Evolutionary conservation across 2,329 filamentous ascomycete genomes (phyloP).

Genomic region (Lecanosticta acicola): DNA sequence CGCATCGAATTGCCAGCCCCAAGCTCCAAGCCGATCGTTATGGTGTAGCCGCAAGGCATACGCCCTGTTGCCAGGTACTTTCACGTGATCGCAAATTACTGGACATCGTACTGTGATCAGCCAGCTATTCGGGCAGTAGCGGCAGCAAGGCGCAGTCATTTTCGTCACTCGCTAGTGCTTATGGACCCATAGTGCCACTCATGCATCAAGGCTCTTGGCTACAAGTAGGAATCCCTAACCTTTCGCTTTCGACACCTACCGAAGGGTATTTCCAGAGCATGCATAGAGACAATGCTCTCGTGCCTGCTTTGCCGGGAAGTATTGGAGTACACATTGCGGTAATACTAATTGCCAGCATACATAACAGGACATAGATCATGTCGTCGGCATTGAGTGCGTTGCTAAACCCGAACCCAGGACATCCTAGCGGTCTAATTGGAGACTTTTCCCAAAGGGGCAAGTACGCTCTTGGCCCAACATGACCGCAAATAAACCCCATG

Average conservation of each 20-base stretch:
- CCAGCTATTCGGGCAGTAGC: not conserved
- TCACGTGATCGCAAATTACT: not conserved
- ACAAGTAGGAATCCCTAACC: not conserved
- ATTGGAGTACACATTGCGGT: no score
- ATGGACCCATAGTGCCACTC: not conserved
- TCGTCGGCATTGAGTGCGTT: not conserved
- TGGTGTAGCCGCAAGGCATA: no score
- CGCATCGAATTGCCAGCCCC: no score
- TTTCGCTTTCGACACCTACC: no score
- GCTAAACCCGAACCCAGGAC: not conserved
- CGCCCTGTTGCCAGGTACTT: no score
- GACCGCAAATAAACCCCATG: not conserved
- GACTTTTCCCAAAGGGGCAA: not conserved
- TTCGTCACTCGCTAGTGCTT: not conserved
- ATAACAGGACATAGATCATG: no score
- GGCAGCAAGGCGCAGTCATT: not conserved
- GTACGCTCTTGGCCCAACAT: not conserved
- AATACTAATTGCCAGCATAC: no score
- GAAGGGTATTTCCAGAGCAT: not conserved
- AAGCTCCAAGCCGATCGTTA: no score
- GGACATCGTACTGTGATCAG: not conserved
- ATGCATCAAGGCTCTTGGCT: not conserved
- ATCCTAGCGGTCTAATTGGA: not conserved
- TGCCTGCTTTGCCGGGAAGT: no score
- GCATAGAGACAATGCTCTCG: no score